Conservation (phyloP, 2,329 filamentous ascomycete species). For the Epichloe sp. region DNA sequence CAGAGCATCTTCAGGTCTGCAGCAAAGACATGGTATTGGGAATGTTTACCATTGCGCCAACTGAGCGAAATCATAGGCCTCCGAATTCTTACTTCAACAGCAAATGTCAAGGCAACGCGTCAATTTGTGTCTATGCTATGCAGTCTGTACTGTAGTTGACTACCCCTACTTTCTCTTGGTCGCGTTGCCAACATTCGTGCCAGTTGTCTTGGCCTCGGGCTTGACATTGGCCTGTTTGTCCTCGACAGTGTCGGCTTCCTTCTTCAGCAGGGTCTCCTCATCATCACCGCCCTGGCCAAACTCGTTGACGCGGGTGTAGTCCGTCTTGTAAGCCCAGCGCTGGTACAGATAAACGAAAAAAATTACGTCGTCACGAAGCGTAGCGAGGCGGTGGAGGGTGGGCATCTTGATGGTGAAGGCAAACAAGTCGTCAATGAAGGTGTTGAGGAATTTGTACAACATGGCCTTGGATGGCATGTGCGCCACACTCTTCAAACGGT, state of each 20-base stretch:
- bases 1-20: too few relatives aligned
- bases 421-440: constrained; percentile 97
- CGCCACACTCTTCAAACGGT: constrained; percentile 85
- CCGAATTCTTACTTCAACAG: too few relatives aligned
- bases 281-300: constrained; percentile 98
- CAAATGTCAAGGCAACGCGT: background rate
- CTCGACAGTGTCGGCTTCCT: constrained; percentile 19
- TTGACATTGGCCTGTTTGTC: constrained; percentile 24
- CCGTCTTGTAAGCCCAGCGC: constrained; percentile 79
- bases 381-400: constrained; percentile 79
- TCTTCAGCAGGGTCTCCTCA: constrained; percentile 36
- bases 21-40: too few relatives aligned
- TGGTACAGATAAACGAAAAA: constrained; percentile 98
- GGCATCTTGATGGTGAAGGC: constrained; percentile 99
- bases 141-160: background rate
- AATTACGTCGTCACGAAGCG: constrained; percentile 87
- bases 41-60: background rate
- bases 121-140: background rate
- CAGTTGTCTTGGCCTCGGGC: constrained; percentile 31
- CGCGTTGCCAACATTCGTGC: constrained; percentile 33
- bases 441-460: constrained; percentile 98
- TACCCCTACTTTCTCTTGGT: constrained; percentile 28
- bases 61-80: too few relatives aligned
- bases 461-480: constrained; percentile 96
- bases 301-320: constrained; percentile 88